Conservation (phyloP, 495 filamentous ascomycete genomes). For the Podospora conica region DNA sequence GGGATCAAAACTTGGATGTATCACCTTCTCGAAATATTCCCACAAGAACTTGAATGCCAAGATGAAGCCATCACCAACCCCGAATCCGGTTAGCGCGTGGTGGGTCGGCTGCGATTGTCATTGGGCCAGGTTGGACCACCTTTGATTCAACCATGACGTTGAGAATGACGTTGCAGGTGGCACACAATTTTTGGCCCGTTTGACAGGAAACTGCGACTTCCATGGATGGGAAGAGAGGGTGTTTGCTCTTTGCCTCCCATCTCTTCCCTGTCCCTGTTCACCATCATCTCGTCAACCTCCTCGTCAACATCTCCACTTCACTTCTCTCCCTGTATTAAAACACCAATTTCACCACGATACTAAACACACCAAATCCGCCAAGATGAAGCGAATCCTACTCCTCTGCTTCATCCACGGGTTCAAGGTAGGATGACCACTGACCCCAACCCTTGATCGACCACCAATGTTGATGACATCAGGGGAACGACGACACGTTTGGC, state of each 20-base stretch:
- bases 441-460: neutral
- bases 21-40: neutral
- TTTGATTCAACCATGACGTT: conserved; percentile 11
- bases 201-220: neutral
- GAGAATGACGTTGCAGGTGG: conserved; percentile 11
- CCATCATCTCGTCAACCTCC: neutral
- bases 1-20: neutral
- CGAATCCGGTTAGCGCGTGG: neutral
- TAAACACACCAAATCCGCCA: neutral
- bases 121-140: neutral
- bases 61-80: conserved; percentile 9
- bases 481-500: conserved; percentile 80
- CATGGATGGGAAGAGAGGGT: neutral
- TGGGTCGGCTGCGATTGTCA: neutral
- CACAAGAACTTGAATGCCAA: no score
- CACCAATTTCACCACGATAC: neutral
- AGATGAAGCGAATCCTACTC: conserved; percentile 66
- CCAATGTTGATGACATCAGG: conserved; percentile 42
- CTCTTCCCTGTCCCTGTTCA: neutral
- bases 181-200: neutral
- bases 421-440: conserved; percentile 52
- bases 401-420: conserved; percentile 93
- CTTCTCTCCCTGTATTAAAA: neutral
- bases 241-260: neutral
- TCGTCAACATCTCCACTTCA: neutral